A percentile compares a stretch with the other conserved stretches of the same genome.
phyloP scores from a whole-genome alignment of 2,329 filamentous ascomycete genomes.

The Botrytis pseudocinerea region DNA sequence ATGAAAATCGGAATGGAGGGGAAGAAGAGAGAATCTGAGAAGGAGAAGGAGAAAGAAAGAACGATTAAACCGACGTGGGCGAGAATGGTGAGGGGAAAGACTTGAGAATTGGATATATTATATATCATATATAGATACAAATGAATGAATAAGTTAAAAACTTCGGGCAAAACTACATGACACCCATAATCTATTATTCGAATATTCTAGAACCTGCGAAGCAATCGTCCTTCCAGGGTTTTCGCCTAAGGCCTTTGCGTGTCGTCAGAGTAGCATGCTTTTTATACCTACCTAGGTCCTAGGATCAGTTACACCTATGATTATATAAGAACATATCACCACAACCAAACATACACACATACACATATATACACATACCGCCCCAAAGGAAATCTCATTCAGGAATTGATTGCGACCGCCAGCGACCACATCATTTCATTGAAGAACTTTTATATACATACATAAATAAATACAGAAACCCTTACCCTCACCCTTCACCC shows the following conservation, averaged over 20 bases:
- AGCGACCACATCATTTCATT: background rate
- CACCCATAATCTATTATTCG: too few relatives aligned
- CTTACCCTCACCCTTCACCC: too few relatives aligned
- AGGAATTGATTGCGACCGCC: background rate
- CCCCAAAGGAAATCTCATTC: background rate
- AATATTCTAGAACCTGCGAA: too few relatives aligned
- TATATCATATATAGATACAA: too few relatives aligned
- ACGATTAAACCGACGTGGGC: slow-evolving; percentile 25
- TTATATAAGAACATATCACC: background rate
- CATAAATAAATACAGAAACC: background rate
- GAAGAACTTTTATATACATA: slow-evolving; percentile 16
- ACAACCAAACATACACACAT: background rate
- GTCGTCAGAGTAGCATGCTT: background rate
- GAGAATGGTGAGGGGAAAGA: slow-evolving; percentile 17
- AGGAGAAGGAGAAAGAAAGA: background rate
- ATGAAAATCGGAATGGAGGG: background rate
- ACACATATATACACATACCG: background rate
- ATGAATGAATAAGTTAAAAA: background rate
- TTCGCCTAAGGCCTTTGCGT: fast-evolving
- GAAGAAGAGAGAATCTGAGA: background rate
- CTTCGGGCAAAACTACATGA: background rate
- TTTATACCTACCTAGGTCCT: background rate
- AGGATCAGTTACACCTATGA: background rate
- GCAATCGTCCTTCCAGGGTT: fast-evolving
- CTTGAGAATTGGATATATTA: background rate